These are phyloP conservation scores for Calonectria ilicicola DNA, from an alignment of 2,329 filamentous ascomycete species.

Conservation along the genomic window DNA sequence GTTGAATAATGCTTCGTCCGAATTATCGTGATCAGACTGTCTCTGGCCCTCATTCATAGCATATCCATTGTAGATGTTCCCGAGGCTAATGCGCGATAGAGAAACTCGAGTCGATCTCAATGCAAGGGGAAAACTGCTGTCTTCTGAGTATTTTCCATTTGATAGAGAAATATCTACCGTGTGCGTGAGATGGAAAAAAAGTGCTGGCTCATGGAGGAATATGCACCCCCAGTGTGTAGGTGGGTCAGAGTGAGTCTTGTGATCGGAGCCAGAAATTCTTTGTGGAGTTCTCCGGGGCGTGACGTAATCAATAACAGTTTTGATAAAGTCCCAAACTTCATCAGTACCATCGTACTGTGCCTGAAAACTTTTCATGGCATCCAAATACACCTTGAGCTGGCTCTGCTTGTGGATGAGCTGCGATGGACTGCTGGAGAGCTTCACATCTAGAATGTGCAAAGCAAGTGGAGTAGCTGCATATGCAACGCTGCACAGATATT, in stretches of 20 bases:
- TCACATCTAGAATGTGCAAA: conserved; percentile 24
- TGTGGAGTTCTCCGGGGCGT: not conserved
- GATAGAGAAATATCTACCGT: conserved; percentile 22
- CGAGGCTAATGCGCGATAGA: not conserved
- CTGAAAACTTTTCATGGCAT: conserved; percentile 20
- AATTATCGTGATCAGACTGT: no score
- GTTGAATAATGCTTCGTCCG: no score
- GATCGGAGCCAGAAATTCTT: not conserved
- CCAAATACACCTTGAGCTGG: conserved; percentile 17
- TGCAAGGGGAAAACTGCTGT: not conserved
- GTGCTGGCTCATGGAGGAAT: conserved; percentile 16
- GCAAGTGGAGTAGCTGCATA: conserved; percentile 22
- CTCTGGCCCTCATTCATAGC: no score
- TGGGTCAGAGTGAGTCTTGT: not conserved
- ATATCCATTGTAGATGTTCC: not conserved
- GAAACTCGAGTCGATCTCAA: not conserved
- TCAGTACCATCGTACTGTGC: conserved; percentile 24
- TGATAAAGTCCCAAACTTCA: conserved; percentile 23
- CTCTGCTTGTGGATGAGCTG: conserved; percentile 25
- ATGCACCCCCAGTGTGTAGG: conserved; percentile 19
- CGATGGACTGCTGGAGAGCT: conserved; percentile 14
- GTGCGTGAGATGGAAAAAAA: conserved; percentile 22
- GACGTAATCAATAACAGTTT: conserved; percentile 7
- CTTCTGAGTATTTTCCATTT: conserved; percentile 17
- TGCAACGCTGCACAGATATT: conserved; percentile 5